phyloP scores from a whole-genome alignment of 225 moss, liverwort and hornwort species.

The Physcomitrellopsis africana region DNA sequence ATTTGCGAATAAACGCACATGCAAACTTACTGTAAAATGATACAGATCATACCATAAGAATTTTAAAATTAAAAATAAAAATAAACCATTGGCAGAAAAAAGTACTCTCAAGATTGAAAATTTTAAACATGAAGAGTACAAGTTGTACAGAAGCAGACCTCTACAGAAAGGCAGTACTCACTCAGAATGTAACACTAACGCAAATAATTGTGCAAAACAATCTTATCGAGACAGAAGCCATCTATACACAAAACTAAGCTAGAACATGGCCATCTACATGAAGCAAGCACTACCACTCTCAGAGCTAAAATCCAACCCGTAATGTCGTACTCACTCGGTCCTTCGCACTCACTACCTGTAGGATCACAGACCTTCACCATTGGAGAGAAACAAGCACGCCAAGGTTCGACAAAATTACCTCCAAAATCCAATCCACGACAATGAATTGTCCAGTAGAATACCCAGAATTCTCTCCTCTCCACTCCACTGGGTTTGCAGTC shows the following conservation, averaged over 20 bases:
- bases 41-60: too few species aligned
- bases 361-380: slow-evolving; percentile 15
- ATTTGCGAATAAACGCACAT: too few species aligned
- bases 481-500: neutral
- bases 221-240: slow-evolving; percentile 47
- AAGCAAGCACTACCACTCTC: slow-evolving; percentile 36
- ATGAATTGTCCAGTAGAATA: slow-evolving; percentile 23
- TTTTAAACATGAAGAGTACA: slow-evolving; percentile 29
- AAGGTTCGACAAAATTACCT: neutral
- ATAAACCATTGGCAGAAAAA: slow-evolving; percentile 27
- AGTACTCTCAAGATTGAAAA: slow-evolving; percentile 31
- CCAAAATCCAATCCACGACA: neutral
- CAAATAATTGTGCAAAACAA: slow-evolving; percentile 42
- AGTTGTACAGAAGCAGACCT: slow-evolving; percentile 47
- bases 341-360: slow-evolving; percentile 33
- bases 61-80: too few species aligned
- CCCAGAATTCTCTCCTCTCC: neutral
- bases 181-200: slow-evolving; percentile 27
- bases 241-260: slow-evolving; percentile 45
- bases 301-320: slow-evolving; percentile 13
- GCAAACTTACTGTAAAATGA: too few species aligned
- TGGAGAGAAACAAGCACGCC: slow-evolving; percentile 22
- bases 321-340: neutral
- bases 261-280: slow-evolving; percentile 37
- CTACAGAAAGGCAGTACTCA: slow-evolving; percentile 33